A percentile compares a stretch with the other conserved stretches of the same genome.
Evolutionary conservation across 148 eudicot genomes (phyloP).

Genomic region (Bassia scoparia): DNA sequence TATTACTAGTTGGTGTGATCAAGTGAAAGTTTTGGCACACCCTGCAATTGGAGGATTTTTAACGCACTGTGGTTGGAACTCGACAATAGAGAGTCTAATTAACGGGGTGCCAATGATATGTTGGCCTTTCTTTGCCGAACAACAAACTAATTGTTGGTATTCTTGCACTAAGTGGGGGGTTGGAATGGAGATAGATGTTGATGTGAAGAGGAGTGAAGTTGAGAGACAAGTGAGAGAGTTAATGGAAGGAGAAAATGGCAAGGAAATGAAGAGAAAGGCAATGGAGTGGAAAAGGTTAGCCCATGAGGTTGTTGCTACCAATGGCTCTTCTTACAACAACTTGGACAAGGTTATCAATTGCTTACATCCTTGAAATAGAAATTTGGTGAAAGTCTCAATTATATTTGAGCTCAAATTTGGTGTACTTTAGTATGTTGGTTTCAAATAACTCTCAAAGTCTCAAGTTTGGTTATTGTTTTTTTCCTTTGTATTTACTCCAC

Average conservation of each 20-base stretch:
- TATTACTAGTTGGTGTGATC: constrained; percentile 31
- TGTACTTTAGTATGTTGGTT: too few species aligned
- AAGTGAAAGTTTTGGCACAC: constrained; percentile 34
- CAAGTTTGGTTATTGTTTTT: too few species aligned
- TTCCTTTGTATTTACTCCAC: too few species aligned
- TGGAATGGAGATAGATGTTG: constrained; percentile 34
- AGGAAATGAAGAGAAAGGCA: constrained; percentile 28
- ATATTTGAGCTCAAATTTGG: too few species aligned
- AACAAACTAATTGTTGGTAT: constrained; percentile 36
- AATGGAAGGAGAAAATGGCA: constrained; percentile 32
- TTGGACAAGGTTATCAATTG: constrained; percentile 20
- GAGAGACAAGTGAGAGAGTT: constrained; percentile 35
- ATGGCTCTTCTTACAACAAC: constrained; percentile 30
- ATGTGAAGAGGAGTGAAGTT: constrained; percentile 29
- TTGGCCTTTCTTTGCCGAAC: constrained; percentile 41
- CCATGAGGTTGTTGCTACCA: constrained; percentile 14
- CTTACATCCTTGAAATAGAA: neutral
- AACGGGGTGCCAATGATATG: constrained; percentile 34
- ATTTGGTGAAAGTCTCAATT: too few species aligned
- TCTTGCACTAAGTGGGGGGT: constrained; percentile 32
- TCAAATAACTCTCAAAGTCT: too few species aligned
- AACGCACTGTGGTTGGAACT: constrained; percentile 40
- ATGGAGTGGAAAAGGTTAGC: constrained; percentile 26
- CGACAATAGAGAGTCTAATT: constrained; percentile 20
- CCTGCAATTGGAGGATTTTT: constrained; percentile 30